Evolutionary conservation across 805 yeast species (phyloP), one percentile per base, ranked within the genome.

Genomic region (Candida railenensis): DNA sequence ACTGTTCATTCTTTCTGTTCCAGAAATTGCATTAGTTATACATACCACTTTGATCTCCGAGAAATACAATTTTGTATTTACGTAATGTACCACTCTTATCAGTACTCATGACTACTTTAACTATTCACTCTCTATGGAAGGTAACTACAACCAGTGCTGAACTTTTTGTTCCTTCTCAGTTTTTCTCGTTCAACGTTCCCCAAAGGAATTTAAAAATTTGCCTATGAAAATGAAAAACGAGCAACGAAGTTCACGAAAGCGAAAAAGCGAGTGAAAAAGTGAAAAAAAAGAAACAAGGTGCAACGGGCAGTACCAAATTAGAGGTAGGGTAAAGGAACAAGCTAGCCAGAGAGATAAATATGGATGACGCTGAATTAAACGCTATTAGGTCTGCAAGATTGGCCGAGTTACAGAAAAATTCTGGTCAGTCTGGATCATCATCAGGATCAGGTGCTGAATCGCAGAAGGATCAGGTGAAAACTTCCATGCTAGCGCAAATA

Each of bases 301-400:
- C 15, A 33, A 33, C 15, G 14, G 9, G 33, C n/a, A n/a, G n/a
- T n/a, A n/a, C n/a, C n/a, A n/a, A n/a, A n/a, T n/a, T n/a, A n/a
- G n/a, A n/a, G n/a, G n/a, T n/a, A n/a, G n/a, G n/a, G n/a, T n/a
- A n/a, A n/a, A n/a, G n/a, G n/a, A n/a, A n/a, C n/a, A n/a, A 25
- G 30, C 30, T 25, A 25, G 30, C 11, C n/a, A n/a, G 30, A 7
- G 30, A 11, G 30, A 25, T 7, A 7, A 25, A 25, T 7, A 89
- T 90, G 96, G 96, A 89, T 57, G 92, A 89, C 62, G 67, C 82
- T 19, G 99, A 92, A 65, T 72, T 92, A 48, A 82, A 85, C 55
- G 97, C 97, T 28, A 87, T 92, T 52, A 80, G 98, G 56, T 89
- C 89, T 39, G 97, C 97, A n/a, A 80, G 98, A 54, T 67, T 92